These are phyloP conservation scores for Pleurotus citrinopileatus DNA, from an alignment of 768 basidiomycete species.

Conservation along the genomic window DNA sequence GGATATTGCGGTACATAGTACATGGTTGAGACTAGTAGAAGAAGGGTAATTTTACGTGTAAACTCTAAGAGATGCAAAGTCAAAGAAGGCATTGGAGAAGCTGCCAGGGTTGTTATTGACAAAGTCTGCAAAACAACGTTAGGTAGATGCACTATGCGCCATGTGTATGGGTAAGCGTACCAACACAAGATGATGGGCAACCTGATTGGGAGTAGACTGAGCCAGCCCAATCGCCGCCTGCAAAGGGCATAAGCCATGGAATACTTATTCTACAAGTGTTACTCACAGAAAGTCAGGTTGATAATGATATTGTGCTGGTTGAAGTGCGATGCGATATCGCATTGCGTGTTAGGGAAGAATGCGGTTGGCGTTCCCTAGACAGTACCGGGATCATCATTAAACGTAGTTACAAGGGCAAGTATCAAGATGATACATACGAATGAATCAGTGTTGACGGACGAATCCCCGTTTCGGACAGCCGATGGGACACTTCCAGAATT, in stretches of 20 bases:
- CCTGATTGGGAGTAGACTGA: constrained; percentile 39
- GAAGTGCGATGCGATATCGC: constrained; percentile 57
- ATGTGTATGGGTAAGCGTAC: constrained; percentile 35
- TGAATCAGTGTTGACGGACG: constrained; percentile 39
- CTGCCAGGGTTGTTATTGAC: constrained; percentile 60
- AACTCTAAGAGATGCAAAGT: constrained; percentile 50
- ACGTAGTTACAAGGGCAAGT: background rate
- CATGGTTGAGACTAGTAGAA: too few species aligned
- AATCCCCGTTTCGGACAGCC: constrained; percentile 40
- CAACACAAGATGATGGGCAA: constrained; percentile 50
- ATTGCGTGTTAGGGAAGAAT: constrained; percentile 56
- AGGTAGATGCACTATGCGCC: too few species aligned
- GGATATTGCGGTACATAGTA: too few species aligned
- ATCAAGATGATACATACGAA: constrained; percentile 44
- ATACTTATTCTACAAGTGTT: background rate
- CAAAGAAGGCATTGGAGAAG: constrained; percentile 63
- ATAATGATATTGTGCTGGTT: constrained; percentile 61
- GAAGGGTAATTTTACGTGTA: too few species aligned
- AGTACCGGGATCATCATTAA: background rate
- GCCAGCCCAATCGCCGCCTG: constrained; percentile 59
- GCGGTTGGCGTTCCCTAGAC: constrained; percentile 54
- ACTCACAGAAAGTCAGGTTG: constrained; percentile 41
- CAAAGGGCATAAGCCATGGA: background rate
- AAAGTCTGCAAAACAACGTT: constrained; percentile 43
- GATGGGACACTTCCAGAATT: constrained; percentile 42